Percentiles rank a stretch among this genome's conserved stretches.
Evolutionary conservation across 805 yeast species (phyloP).

Genomic region (Sungouiozyma ichnusensis): DNA sequence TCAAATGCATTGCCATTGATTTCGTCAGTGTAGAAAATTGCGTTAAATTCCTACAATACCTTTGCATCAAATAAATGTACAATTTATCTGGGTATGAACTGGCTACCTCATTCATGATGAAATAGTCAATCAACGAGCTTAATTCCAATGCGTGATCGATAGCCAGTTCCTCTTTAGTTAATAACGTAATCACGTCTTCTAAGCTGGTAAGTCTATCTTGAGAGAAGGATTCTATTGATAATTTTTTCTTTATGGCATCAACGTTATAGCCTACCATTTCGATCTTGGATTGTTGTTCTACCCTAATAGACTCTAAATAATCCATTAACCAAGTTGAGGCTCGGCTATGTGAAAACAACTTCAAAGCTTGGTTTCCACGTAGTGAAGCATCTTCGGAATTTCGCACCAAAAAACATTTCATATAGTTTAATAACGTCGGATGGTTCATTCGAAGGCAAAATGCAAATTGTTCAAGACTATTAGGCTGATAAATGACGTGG

Average conservation of each 20-base stretch:
- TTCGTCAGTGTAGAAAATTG: conserved; percentile 9
- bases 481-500: conserved; percentile 23
- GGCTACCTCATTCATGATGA: conserved; percentile 2
- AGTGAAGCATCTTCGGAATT: conserved; percentile 4
- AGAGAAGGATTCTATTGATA: background rate
- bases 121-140: conserved; percentile 6
- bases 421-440: conserved; percentile 15
- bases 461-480: conserved; percentile 14
- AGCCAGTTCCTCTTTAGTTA: background rate
- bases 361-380: background rate
- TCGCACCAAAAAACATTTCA: conserved; percentile 11
- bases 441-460: conserved; percentile 14
- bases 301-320: background rate
- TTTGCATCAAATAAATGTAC: conserved; percentile 18
- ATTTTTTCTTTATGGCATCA: background rate
- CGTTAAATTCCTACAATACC: conserved; percentile 9
- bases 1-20: conserved; percentile 13
- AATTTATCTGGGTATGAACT: conserved; percentile 30
- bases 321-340: background rate
- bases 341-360: background rate
- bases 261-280: background rate
- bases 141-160: background rate
- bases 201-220: background rate
- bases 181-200: conserved; percentile 1
- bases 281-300: background rate